Evolutionary conservation across 179 eudicot genomes (phyloP).

Genomic region (Drosera spatulata): DNA sequence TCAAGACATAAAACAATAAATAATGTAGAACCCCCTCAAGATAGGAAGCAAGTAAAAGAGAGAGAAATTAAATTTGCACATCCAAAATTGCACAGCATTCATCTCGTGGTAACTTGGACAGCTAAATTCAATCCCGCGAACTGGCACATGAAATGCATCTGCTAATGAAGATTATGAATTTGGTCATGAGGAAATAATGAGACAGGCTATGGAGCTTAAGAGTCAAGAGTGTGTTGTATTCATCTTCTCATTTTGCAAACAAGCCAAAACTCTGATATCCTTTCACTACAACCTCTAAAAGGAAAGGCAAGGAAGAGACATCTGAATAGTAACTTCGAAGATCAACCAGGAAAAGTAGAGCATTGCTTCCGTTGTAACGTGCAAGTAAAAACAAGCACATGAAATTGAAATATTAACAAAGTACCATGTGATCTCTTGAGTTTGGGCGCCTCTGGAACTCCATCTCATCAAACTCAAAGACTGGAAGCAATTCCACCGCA

Average conservation of each 20-base stretch:
- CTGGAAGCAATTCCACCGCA: conserved; percentile 93
- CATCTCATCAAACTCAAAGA: conserved; percentile 98
- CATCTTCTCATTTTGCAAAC: too few relatives aligned
- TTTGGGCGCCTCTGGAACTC: conserved; percentile 90
- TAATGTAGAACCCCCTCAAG: neutral
- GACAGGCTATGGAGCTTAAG: neutral
- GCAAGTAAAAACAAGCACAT: neutral
- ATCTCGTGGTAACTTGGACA: too few relatives aligned
- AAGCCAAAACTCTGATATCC: too few relatives aligned
- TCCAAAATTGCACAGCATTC: neutral
- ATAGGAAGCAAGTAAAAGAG: neutral
- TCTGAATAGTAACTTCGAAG: neutral
- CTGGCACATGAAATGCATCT: too few relatives aligned
- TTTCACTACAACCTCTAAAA: too few relatives aligned
- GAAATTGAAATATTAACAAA: neutral
- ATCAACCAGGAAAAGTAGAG: neutral
- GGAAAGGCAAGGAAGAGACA: neutral
- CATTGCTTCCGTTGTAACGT: neutral
- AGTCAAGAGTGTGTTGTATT: too few relatives aligned
- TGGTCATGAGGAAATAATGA: neutral
- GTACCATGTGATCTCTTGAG: conserved; percentile 94
- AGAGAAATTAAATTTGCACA: neutral
- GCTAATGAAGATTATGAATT: neutral
- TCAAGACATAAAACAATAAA: neutral
- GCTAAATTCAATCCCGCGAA: too few relatives aligned